These are phyloP conservation scores for Fennellomyces sp. DNA, from an alignment of 371 early-diverging fungal genomes.

Conservation along the genomic window DNA sequence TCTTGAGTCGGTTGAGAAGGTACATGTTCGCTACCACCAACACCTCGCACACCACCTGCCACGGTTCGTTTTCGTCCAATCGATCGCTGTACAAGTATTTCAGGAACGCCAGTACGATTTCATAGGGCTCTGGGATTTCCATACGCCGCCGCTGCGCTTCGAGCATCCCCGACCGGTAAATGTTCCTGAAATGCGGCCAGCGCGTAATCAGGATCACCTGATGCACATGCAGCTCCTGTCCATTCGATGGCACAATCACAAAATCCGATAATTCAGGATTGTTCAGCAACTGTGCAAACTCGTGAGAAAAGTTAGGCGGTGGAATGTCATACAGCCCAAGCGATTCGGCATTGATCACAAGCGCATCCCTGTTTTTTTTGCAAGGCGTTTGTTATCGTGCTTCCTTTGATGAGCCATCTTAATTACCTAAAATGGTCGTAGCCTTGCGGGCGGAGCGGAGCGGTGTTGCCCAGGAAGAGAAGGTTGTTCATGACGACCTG, in stretches of 20 bases:
- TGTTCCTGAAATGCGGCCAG: conserved; percentile 73
- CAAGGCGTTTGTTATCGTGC: background rate
- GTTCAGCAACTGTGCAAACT: conserved; percentile 58
- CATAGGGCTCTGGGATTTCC: conserved; percentile 63
- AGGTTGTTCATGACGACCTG: conserved; percentile 31
- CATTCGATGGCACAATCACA: conserved; percentile 51
- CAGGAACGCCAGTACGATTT: conserved; percentile 61
- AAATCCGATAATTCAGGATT: conserved; percentile 68
- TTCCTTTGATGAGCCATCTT: background rate
- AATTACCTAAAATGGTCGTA: conserved; percentile 62
- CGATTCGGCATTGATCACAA: conserved; percentile 60
- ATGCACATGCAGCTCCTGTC: conserved; percentile 61
- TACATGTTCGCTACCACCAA: conserved; percentile 69
- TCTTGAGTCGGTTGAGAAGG: conserved; percentile 61
- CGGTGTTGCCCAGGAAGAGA: conserved; percentile 60
- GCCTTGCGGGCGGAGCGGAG: conserved; percentile 57
- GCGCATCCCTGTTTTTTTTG: conserved; percentile 39
- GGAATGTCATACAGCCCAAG: conserved; percentile 63
- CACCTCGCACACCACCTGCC: conserved; percentile 56
- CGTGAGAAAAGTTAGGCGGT: conserved; percentile 39
- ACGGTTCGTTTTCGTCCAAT: conserved; percentile 48
- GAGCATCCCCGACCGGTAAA: conserved; percentile 69
- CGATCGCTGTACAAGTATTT: conserved; percentile 71
- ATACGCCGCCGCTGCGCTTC: conserved; percentile 59
- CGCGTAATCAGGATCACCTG: conserved; percentile 68